Percentiles rank a stretch among this genome's conserved stretches.
These are phyloP conservation scores for Podospora bellae-mahoneyi DNA, from an alignment of 495 filamentous ascomycete species.

Conservation along the genomic window DNA sequence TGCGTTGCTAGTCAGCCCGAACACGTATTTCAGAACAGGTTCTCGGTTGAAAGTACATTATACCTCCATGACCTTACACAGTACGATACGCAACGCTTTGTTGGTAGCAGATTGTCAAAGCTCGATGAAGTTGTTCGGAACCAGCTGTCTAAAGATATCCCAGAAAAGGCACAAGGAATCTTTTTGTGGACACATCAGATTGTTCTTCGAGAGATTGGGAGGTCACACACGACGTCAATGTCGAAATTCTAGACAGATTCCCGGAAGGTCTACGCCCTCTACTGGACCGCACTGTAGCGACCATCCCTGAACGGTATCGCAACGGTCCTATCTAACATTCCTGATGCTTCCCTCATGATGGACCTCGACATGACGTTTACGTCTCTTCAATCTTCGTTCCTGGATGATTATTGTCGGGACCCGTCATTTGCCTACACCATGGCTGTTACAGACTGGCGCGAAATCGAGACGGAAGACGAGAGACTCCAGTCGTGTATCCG, in stretches of 20 bases:
- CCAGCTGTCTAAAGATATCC: neutral
- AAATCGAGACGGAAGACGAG: neutral
- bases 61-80: conserved; percentile 14
- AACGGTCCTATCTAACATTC: neutral
- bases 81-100: conserved; percentile 9
- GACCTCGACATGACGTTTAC: neutral
- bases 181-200: conserved; percentile 11
- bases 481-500: neutral
- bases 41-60: conserved; percentile 13
- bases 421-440: neutral
- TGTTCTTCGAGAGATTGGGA: conserved; percentile 4
- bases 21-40: conserved; percentile 34
- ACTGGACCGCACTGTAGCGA: neutral
- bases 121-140: neutral
- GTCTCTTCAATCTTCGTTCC: neutral
- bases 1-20: conserved; percentile 44
- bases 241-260: neutral
- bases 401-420: neutral
- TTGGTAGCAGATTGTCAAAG: conserved; percentile 16
- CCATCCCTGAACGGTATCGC: neutral
- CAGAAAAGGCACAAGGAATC: conserved; percentile 7
- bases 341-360: neutral
- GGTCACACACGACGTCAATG: neutral
- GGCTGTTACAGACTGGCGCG: neutral
- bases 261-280: neutral